These are phyloP conservation scores for Eucalyptus cloeziana DNA, from an alignment of 345 rosid species.

Conservation along the genomic window DNA sequence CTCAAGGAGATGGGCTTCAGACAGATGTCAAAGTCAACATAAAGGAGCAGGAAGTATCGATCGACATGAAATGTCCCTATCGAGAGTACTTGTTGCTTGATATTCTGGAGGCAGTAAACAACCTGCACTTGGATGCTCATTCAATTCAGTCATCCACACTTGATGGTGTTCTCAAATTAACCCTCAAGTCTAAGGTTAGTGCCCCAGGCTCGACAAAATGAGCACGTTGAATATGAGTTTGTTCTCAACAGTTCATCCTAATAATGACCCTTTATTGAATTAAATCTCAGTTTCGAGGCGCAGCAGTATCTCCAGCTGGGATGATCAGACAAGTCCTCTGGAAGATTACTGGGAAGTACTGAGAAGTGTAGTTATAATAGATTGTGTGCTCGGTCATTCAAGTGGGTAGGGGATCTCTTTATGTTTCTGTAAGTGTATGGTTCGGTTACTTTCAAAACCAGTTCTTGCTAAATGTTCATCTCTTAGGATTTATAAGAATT, in stretches of 20 bases:
- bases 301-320: conserved; percentile 47
- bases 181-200: conserved; percentile 64
- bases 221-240: neutral
- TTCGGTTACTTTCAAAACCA: neutral
- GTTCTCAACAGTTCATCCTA: neutral
- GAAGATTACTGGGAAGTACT: conserved; percentile 34
- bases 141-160: conserved; percentile 56
- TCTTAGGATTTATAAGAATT: neutral
- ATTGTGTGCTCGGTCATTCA: neutral
- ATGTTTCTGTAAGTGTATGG: neutral
- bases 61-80: conserved; percentile 58
- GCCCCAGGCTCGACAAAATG: neutral
- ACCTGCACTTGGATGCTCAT: conserved; percentile 60
- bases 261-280: neutral
- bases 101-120: conserved; percentile 68
- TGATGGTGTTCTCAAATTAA: conserved; percentile 41
- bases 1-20: conserved; percentile 4
- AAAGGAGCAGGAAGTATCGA: conserved; percentile 36
- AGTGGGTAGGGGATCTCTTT: neutral
- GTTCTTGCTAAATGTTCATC: neutral
- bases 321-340: conserved; percentile 54
- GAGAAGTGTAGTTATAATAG: neutral
- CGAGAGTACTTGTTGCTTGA: conserved; percentile 65
- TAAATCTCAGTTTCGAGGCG: conserved; percentile 48
- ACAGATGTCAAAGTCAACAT: conserved; percentile 29